phyloP scores from a whole-genome alignment of 2,329 filamentous ascomycete genomes.

The Diaporthe ilicicola region DNA sequence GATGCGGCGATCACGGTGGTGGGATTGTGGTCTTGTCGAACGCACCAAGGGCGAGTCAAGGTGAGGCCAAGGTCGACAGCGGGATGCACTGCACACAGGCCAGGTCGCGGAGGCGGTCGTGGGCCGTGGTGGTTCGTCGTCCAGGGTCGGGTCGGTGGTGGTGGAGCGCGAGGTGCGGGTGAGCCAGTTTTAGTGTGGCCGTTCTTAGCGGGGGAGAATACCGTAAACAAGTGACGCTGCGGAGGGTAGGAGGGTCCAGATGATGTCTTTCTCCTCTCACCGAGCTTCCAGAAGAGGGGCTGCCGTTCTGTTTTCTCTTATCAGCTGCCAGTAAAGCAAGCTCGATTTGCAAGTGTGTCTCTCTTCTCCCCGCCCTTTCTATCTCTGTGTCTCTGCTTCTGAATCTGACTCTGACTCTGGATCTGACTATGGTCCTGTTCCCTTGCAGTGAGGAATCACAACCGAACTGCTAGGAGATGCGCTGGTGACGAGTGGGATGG shows the following conservation, averaged over 20 bases:
- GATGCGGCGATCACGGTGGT: background rate
- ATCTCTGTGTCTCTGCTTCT: background rate
- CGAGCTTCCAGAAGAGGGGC: slow-evolving; percentile 15
- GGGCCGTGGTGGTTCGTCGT: background rate
- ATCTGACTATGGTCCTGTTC: too few relatives aligned
- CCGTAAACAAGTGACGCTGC: slow-evolving; percentile 10
- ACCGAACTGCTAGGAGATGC: background rate
- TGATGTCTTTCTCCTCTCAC: background rate
- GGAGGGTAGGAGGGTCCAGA: background rate
- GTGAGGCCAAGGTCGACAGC: background rate
- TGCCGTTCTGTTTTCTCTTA: background rate
- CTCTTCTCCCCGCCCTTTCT: background rate
- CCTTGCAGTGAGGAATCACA: too few relatives aligned
- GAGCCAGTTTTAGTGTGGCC: slow-evolving; percentile 13
- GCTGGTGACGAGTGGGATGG: background rate
- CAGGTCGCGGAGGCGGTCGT: background rate
- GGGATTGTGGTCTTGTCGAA: background rate
- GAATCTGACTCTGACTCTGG: background rate
- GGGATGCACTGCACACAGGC: background rate
- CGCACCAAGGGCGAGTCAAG: background rate
- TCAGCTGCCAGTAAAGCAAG: background rate
- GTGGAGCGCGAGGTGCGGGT: background rate
- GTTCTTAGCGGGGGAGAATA: slow-evolving; percentile 2
- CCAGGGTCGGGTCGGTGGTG: background rate
- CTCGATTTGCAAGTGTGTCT: background rate